Evolutionary conservation across 805 yeast species (phyloP), one percentile per base, ranked within the genome.

Genomic region (Candida nanaspora): DNA sequence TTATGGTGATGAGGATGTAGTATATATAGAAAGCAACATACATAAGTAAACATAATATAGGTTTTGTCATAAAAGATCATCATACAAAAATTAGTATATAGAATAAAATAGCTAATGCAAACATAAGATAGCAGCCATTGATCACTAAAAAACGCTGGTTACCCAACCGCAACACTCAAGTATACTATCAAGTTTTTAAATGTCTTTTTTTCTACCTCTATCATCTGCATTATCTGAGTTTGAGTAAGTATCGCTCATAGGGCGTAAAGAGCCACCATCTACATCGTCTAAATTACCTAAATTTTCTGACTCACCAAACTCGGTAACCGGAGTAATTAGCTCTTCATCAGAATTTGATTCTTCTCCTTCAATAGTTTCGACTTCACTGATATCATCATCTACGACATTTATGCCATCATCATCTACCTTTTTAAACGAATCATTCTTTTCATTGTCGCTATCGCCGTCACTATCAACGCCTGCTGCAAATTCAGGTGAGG

Each of bases 401-500:
- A 19, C 33, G 13, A 11, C 21, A 11, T 29, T 23, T 11, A 33
- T 43, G 23, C 25, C 39, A 20, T 40, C 33, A 14, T 35, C 27
- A 23, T 23, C 41, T 18, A 28, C 42, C 6, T 32, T 16, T n/a
- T n/a, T n/a, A n/a, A n/a, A n/a, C n/a, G n/a, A 15, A 15, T 26
- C n/a, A 18, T 8, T 21, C 7, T 34, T 33, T 18, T 28, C 39
- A 11, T 41, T 43, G 13, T 50, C 55, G 6, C 43, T 61, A 3
- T 46, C 53, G 6, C 41, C 52, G 23, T 51, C 53, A 18, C 48
- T 56, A 27, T 52, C 58, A 20, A 46, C 45, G 30, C 48, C 50
- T 33, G 55, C 62, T 15, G 69, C 65, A 16, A 75, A 71, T 22
- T 68, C 69, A 15, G 69, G 67, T 21, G 66, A 74, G 31, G 75